Percentiles rank a stretch among this genome's conserved stretches.
These are phyloP conservation scores for Arthrobotrys pseudoclavata DNA, from an alignment of 2,329 filamentous ascomycete genomes.

Conservation along the genomic window DNA sequence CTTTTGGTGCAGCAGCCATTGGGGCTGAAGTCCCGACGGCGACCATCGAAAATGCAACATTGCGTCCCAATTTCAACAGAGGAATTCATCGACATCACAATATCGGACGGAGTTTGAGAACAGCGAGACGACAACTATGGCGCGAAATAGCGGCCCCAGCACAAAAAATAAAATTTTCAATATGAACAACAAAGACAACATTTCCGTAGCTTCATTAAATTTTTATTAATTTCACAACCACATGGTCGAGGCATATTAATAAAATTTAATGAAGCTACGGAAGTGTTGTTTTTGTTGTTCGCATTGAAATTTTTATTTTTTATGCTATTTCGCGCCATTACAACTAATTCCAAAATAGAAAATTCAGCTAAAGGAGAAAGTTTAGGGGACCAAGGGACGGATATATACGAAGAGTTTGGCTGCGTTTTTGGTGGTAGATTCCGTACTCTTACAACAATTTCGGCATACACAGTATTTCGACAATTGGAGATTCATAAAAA, in stretches of 20 bases:
- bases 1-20: background rate
- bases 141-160: too few species aligned
- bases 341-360: background rate
- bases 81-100: background rate
- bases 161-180: too few species aligned
- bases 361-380: background rate
- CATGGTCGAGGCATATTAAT: too few species aligned
- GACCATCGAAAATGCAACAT: conserved; percentile 2
- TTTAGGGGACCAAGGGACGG: background rate
- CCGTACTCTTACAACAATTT: background rate
- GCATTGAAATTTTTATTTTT: too few species aligned
- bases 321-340: too few species aligned
- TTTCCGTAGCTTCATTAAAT: too few species aligned
- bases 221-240: too few species aligned
- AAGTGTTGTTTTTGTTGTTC: too few species aligned
- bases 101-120: background rate
- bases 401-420: background rate
- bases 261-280: too few species aligned
- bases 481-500: background rate
- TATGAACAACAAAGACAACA: too few species aligned
- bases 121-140: background rate
- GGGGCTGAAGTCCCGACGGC: conserved; percentile 1
- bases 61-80: background rate
- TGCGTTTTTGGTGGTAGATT: background rate
- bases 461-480: background rate